Base-by-base conservation (phyloP, 352 stramenopile species). In the Phytophthora macrochlamydospora region DNA sequence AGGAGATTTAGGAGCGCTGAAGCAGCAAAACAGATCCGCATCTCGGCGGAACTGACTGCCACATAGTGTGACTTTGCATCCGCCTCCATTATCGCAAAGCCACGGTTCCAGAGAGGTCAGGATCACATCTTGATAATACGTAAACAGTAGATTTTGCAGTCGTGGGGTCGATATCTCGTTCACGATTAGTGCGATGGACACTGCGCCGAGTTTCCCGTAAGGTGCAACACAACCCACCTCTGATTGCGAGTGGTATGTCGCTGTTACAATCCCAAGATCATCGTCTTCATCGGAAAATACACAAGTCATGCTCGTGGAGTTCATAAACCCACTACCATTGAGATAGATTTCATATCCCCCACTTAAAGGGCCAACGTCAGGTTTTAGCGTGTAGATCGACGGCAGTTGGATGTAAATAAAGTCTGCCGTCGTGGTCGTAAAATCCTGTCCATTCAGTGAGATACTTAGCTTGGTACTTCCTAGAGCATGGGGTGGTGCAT, bases 381-480 rank as follows among this genome's bases (percentile, higher is more conserved):
- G 85, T 14, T 24, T 59, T 7, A 95, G 46, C 5, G 61, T 73
- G 56, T 85, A 85, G 3, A 91, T 58, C 0, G 60, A 62, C 3
- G 90, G 87, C 2, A 89, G 58, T 2, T 53, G 33, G 4, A 85
- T 57, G 49, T 85, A 95, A 0, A 35, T 67, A 42, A 97, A 92
- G 2, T 13, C 71, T 24, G 74, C 45, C 0, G 51, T 52, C 2
- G 38, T 45, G 9, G 50, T 43, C 0, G 65, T 38, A 45, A 91
- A 94, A 43, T 96, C 66, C 28, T 91, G 74, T 1, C 89, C 85
- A 40, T 97, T 95, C 1, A 85, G 38, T 6, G 82, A 83, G 48
- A 96, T 51, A 9, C 66, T 75, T 14, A 97, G 31, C 7, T 46
- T 74, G 1, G 69, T 69, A 11, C 18, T 11, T 40, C 62, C 75